phyloP scores from a whole-genome alignment of 106 monocot species.

The Platanthera zijinensis region DNA sequence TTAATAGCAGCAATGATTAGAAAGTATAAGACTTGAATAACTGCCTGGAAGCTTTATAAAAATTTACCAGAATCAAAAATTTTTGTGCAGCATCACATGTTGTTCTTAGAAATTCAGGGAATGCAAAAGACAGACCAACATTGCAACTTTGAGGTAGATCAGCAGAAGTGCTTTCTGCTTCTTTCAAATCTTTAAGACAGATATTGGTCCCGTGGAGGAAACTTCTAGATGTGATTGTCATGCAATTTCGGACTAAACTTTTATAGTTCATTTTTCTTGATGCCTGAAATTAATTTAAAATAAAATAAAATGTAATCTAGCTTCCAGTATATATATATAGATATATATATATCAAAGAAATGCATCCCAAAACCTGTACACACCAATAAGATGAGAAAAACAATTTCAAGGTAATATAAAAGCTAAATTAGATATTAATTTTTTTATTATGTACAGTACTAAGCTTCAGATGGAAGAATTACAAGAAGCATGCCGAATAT shows the following conservation, averaged over 20 bases:
- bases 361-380: not conserved
- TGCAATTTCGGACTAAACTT: conserved; percentile 55
- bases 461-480: conserved; percentile 13
- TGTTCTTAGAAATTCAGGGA: conserved; percentile 28
- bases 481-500: conserved; percentile 68
- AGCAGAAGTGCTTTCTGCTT: conserved; percentile 13
- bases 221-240: conserved; percentile 36
- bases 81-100: conserved; percentile 37
- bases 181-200: conserved; percentile 13
- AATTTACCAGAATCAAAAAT: conserved; percentile 56
- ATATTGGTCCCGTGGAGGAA: conserved; percentile 16
- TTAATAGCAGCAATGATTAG: not conserved
- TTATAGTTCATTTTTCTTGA: conserved; percentile 63
- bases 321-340: too few relatives aligned
- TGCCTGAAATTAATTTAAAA: conserved; percentile 32
- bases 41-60: not conserved
- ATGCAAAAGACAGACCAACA: conserved; percentile 32
- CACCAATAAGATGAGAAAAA: not conserved
- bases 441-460: not conserved
- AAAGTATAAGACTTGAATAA: not conserved
- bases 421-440: not conserved
- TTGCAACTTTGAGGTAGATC: conserved; percentile 22
- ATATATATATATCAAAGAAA: not conserved
- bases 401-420: not conserved
- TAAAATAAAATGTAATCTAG: not conserved